phyloP scores from a whole-genome alignment of 768 basidiomycete species.

The Mycena amicta region DNA sequence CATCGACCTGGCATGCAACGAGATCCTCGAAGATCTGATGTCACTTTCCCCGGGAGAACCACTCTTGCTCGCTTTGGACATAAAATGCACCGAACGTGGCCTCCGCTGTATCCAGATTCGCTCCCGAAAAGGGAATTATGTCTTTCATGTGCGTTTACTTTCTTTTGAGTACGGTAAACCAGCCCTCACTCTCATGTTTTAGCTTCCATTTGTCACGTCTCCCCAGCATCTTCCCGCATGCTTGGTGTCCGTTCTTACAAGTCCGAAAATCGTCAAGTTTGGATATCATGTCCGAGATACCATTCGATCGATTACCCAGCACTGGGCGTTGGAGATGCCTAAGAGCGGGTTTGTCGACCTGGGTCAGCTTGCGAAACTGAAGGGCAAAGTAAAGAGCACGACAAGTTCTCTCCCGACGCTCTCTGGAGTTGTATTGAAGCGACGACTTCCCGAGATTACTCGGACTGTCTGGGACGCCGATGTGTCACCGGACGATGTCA shows the following conservation, averaged over 20 bases:
- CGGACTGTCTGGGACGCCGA: not conserved
- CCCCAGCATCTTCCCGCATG: not conserved
- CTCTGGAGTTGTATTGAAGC: not conserved
- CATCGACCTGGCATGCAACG: not conserved
- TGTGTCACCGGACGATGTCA: not conserved
- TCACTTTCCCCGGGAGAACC: not conserved
- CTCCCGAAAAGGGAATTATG: not conserved
- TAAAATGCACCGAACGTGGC: not conserved
- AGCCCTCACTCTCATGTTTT: not conserved
- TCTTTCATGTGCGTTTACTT: conserved; percentile 1
- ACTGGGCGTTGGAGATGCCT: not conserved
- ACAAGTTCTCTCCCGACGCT: conserved; percentile 3
- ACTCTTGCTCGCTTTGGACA: not conserved
- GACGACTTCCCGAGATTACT: not conserved
- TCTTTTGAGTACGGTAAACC: not conserved
- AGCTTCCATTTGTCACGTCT: not conserved
- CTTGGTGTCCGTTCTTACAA: conserved; percentile 2
- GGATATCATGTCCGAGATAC: conserved; percentile 3
- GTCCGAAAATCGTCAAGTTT: conserved; percentile 12
- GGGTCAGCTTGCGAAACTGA: conserved; percentile 7
- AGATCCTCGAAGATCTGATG: not conserved
- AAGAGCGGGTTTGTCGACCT: conserved; percentile 10
- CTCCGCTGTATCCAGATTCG: not conserved
- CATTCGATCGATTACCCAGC: not conserved
- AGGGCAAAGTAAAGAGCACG: not conserved